A percentile compares a stretch with the other conserved stretches of the same genome.
Conservation (phyloP, 345 rosid genomes). For the Euphorbia lathyris region DNA sequence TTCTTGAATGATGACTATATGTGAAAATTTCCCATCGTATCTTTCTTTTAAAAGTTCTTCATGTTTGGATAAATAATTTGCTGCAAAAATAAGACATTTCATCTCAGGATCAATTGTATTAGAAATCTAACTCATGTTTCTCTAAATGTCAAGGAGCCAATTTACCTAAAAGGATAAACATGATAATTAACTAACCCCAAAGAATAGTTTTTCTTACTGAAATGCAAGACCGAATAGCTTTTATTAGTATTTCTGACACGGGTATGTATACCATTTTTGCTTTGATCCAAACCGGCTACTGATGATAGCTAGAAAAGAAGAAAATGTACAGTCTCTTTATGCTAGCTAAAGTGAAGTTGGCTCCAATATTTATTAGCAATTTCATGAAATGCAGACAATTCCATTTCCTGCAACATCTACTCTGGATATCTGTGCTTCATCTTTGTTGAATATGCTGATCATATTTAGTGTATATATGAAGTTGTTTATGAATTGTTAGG, state of each 20-base stretch:
- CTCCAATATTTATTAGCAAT: not conserved
- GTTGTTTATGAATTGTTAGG: no score
- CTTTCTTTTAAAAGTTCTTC: not conserved
- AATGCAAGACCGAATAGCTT: no score
- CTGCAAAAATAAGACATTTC: not conserved
- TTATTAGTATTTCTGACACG: no score
- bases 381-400: constrained; percentile 5
- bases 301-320: not conserved
- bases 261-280: no score
- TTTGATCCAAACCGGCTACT: not conserved
- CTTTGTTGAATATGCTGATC: no score
- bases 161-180: no score
- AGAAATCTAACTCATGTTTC: not conserved
- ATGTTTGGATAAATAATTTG: not conserved
- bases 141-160: no score
- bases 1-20: constrained; percentile 2
- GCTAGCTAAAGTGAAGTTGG: not conserved
- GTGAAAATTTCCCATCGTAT: not conserved
- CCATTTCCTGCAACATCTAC: no score
- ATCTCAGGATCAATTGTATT: not conserved
- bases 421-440: not conserved
- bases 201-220: no score
- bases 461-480: no score
- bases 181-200: no score
- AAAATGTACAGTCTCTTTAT: no score